Evolutionary conservation across 352 stramenopile genomes (phyloP), one percentile per base, ranked within the genome.

Genomic region (Peronospora farinosa): DNA sequence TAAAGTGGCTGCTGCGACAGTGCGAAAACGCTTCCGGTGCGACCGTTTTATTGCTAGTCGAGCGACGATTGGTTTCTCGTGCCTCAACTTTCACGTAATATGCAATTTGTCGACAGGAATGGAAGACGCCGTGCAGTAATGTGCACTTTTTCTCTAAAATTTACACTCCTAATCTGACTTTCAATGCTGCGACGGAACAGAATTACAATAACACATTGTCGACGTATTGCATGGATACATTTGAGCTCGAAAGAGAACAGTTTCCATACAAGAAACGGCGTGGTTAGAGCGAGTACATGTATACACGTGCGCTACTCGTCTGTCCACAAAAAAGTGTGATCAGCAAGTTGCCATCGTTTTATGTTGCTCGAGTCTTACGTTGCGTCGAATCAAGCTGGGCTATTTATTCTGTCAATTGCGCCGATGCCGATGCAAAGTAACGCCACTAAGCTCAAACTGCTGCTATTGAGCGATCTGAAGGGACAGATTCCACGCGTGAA

Each of bases 381-480:
- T 56, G 39, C 36, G 3, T 16, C 19, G 23, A 47, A 3, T 7
- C 28, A 39, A 21, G 16, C 31, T n/a, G n/a, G n/a, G n/a, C n/a
- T n/a, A n/a, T n/a, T n/a, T n/a, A n/a, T n/a, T n/a, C n/a, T n/a
- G n/a, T n/a, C n/a, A n/a, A n/a, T n/a, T n/a, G n/a, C n/a, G 2
- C 9, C 13, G 11, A 48, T 33, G 32, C 31, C 39, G 16, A 68
- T 62, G 49, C 39, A 28, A 11, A 59, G 36, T 25, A 40, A 64
- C 40, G 49, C 31, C 13, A 65, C 46, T 10, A 65, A 55, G 47
- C 70, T 91, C 36, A 90, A 90, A 62, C 59, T 93, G 59, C 67
- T 93, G 45, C 45, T 89, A 49, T 54, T 91, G 31, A 87, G 76
- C 60, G 74, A 90, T 44, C 58, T 89, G 13, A 67, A 77, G 33